phyloP scores from a whole-genome alignment of 371 early-diverging fungal species.

The Mucor sp. region DNA sequence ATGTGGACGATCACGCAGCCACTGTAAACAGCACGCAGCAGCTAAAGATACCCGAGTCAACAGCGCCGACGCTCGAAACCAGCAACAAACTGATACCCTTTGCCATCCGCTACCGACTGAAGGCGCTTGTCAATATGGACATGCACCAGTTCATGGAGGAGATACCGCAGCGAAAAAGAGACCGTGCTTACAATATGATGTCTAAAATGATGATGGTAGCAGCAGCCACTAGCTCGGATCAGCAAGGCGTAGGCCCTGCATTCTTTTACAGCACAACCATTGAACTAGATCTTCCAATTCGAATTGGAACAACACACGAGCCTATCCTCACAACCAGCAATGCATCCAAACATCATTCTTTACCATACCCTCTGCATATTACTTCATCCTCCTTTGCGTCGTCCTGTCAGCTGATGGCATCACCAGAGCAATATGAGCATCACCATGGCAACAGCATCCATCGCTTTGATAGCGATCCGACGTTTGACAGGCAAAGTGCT shows the following conservation, averaged over 20 bases:
- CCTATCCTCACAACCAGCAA: neutral
- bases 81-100: slow-evolving; percentile 17
- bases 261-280: slow-evolving; percentile 11
- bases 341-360: neutral
- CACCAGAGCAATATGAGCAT: neutral
- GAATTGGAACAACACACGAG: slow-evolving; percentile 20
- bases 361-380: neutral
- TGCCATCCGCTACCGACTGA: slow-evolving; percentile 24
- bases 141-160: slow-evolving; percentile 14
- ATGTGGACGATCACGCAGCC: slow-evolving; percentile 11
- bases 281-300: slow-evolving; percentile 15
- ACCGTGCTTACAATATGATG: slow-evolving; percentile 13
- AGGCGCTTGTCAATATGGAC: slow-evolving; percentile 24
- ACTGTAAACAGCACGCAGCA: slow-evolving; percentile 1
- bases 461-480: slow-evolving; percentile 15
- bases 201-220: slow-evolving; percentile 9
- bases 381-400: neutral
- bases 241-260: neutral
- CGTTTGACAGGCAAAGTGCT: neutral
- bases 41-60: neutral
- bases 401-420: neutral
- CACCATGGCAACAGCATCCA: neutral
- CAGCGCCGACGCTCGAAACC: neutral
- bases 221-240: neutral
- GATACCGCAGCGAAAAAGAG: slow-evolving; percentile 10